phyloP scores from a whole-genome alignment of 495 filamentous ascomycete species.

The Neurospora discreta region DNA sequence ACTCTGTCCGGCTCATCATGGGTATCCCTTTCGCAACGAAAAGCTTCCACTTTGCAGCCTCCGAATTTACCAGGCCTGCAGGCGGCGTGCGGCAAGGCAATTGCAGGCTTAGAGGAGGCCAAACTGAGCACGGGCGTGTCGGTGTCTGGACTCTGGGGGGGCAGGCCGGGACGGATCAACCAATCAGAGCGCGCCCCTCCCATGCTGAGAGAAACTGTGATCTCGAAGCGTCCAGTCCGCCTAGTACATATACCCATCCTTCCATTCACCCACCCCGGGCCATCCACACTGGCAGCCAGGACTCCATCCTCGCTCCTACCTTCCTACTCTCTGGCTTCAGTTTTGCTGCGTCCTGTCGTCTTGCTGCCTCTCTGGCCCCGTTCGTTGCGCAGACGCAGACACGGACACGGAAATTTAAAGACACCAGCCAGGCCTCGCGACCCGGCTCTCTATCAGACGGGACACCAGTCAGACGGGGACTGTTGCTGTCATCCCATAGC shows the following conservation, averaged over 20 bases:
- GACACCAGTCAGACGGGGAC: neutral
- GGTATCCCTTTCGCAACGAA: neutral
- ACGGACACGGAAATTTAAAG: neutral
- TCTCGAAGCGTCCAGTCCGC: constrained; percentile 13
- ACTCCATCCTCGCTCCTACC: constrained; percentile 14
- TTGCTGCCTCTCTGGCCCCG: neutral
- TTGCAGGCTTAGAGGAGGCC: constrained; percentile 4
- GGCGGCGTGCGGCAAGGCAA: neutral
- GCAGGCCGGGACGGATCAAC: constrained; percentile 2
- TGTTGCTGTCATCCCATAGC: constrained; percentile 1
- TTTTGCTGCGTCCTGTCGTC: constrained; percentile 1
- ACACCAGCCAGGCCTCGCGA: neutral
- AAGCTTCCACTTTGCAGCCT: neutral
- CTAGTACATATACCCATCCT: neutral
- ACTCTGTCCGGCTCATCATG: neutral
- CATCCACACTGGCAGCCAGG: neutral
- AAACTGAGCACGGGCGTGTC: constrained; percentile 13
- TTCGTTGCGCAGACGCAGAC: neutral
- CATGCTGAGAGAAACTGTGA: constrained; percentile 16
- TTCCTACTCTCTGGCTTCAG: constrained; percentile 14
- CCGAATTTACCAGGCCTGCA: constrained; percentile 4
- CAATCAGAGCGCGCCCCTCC: constrained; percentile 15
- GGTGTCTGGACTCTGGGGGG: neutral
- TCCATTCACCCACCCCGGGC: neutral
- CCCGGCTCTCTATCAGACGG: neutral